Conservation (phyloP, 1,284 basidiomycete genomes). For the Irpex sp. region DNA sequence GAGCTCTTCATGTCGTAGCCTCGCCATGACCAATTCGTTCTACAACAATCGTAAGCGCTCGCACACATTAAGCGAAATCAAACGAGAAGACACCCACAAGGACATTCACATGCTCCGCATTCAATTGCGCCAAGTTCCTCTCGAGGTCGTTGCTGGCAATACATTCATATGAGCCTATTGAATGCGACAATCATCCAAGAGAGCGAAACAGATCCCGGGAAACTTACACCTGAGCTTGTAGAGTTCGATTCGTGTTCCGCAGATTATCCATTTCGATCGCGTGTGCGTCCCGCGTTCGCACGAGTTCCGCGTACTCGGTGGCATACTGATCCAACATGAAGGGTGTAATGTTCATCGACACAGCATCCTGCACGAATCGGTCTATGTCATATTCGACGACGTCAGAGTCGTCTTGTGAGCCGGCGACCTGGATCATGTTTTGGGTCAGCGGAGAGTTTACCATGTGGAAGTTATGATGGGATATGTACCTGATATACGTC, state of each 20-base stretch:
- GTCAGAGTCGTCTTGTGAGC: constrained; percentile 22
- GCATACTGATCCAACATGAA: constrained; percentile 90
- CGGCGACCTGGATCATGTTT: not conserved
- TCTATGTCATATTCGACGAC: constrained; percentile 56
- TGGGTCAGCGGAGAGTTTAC: not conserved
- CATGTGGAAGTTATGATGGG: constrained; percentile 1
- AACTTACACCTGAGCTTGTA: constrained; percentile 77
- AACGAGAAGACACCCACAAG: constrained; percentile 40
- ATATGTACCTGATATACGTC: constrained; percentile 65
- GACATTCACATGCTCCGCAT: constrained; percentile 71
- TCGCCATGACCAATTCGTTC: constrained; percentile 85
- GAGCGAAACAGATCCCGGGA: not conserved
- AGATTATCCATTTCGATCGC: constrained; percentile 77
- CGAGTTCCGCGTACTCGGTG: constrained; percentile 79
- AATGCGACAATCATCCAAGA: not conserved
- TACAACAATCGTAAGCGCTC: constrained; percentile 27
- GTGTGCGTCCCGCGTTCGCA: constrained; percentile 68
- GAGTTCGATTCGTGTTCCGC: constrained; percentile 67
- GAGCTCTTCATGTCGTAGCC: constrained; percentile 84
- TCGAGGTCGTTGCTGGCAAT: constrained; percentile 73
- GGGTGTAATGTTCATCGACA: constrained; percentile 78
- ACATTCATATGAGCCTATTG: not conserved
- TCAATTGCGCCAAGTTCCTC: constrained; percentile 70
- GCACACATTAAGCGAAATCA: not conserved
- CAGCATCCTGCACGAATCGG: constrained; percentile 81